Base-by-base conservation (phyloP, 176 grass and related monocot genomes). In the Carex myosuroides region DNA sequence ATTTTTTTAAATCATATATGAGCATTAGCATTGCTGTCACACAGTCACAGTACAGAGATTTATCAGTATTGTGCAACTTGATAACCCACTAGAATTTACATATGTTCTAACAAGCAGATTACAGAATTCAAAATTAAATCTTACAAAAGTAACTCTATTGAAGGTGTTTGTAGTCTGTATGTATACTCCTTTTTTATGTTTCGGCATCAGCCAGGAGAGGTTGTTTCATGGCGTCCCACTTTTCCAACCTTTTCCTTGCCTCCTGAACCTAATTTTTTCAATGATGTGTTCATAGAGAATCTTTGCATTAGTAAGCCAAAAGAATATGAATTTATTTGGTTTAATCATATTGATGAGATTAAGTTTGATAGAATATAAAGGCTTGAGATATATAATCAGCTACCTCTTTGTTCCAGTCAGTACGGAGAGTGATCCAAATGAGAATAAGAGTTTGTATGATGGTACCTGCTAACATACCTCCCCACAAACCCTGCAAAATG, bases 381-480 rank as follows among this genome's bases (percentile, higher is more conserved):
- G 18, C 18, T 35, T 68, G 26, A 42, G 9, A 41, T 44, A 44
- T 44, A 44, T 21, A 53, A 20, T 84, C 54, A 29, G 20, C 2
- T 84, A 97, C 94, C 92, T 97, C 94, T 87, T 90, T 92, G 74
- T 92, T 85, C 94, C 94, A 94, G 48, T 94, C 92, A 55, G 90
- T 97, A 85, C 89, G 83, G 79, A 90, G 78, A 55, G 92, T 97
- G 80, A 94, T 89, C 92, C 92, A 92, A 41, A 97, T 53, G 50
- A 97, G 84, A 32, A 92, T 91, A 42, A 90, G 32, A 48, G 94
- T 97, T 64, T 97, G 94, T 57, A 92, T 88, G 12, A 89, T 64
- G 0, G 86, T 97, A 10, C 95, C 95, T 44, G 85, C 74, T 14
- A 97, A 88, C 90, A 97, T 88, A 30, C 95, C 95, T 81, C 92